phyloP scores from a whole-genome alignment of 1,284 basidiomycete genomes.

The Wallemia mellicola region DNA sequence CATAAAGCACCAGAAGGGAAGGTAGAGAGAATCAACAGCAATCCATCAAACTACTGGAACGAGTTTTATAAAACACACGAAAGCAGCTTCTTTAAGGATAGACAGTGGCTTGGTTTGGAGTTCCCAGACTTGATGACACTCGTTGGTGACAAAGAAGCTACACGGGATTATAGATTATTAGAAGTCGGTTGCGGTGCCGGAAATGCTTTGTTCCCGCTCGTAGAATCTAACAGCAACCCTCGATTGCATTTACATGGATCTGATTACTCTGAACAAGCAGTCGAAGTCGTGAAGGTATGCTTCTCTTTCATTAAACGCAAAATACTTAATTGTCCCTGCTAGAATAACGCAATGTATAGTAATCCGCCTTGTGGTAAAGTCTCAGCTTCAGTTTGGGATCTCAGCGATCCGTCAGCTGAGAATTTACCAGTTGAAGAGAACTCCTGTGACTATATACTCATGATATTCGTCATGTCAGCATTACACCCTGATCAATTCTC shows the following conservation, averaged over 20 bases:
- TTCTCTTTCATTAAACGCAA: neutral
- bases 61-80: constrained; percentile 61
- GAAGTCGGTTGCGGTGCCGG: constrained; percentile 36
- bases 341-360: constrained; percentile 33
- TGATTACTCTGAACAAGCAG: constrained; percentile 69
- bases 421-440: constrained; percentile 28
- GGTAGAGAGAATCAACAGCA: constrained; percentile 33
- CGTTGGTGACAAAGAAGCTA: neutral
- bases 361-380: constrained; percentile 38
- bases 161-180: constrained; percentile 3
- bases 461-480: constrained; percentile 84
- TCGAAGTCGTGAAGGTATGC: constrained; percentile 57
- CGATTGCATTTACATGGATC: constrained; percentile 42
- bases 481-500: constrained; percentile 80
- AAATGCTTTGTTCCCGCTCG: constrained; percentile 70
- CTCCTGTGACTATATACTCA: constrained; percentile 57
- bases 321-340: too few species aligned
- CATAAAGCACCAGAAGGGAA: constrained; percentile 37
- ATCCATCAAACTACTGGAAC: constrained; percentile 48
- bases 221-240: constrained; percentile 55
- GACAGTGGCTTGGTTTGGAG: constrained; percentile 78
- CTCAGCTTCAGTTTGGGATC: constrained; percentile 64
- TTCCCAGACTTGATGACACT: neutral
- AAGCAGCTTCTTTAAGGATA: constrained; percentile 64
- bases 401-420: constrained; percentile 25